phyloP scores from a whole-genome alignment of 768 basidiomycete genomes.

The Lanmaoa rubissima region DNA sequence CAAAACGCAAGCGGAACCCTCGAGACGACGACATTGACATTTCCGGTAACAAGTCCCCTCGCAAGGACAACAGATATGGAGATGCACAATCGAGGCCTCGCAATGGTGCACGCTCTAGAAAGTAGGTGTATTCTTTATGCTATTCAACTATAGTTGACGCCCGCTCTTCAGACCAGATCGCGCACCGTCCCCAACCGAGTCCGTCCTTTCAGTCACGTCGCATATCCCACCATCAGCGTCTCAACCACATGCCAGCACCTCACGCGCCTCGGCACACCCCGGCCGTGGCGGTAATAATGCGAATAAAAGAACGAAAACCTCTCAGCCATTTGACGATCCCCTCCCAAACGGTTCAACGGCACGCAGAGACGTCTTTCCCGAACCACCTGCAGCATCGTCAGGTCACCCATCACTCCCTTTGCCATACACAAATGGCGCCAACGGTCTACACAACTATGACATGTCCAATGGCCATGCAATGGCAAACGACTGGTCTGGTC shows the following conservation, averaged over 20 bases:
- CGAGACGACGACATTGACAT: slow-evolving; percentile 67
- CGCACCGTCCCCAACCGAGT: slow-evolving; percentile 69
- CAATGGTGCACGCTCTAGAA: slow-evolving; percentile 55
- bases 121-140: slow-evolving; percentile 40
- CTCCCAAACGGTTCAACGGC: slow-evolving; percentile 38
- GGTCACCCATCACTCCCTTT: slow-evolving; percentile 55
- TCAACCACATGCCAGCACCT: slow-evolving; percentile 27
- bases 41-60: slow-evolving; percentile 52
- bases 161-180: slow-evolving; percentile 52
- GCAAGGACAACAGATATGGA: slow-evolving; percentile 50
- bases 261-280: slow-evolving; percentile 30
- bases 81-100: slow-evolving; percentile 50
- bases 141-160: neutral
- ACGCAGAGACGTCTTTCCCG: slow-evolving; percentile 44
- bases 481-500: slow-evolving; percentile 47
- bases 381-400: slow-evolving; percentile 48
- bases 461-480: slow-evolving; percentile 36
- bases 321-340: slow-evolving; percentile 41
- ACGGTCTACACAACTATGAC: slow-evolving; percentile 42
- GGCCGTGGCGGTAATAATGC: slow-evolving; percentile 32
- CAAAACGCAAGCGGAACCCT: slow-evolving; percentile 57
- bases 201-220: slow-evolving; percentile 67
- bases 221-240: slow-evolving; percentile 46
- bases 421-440: slow-evolving; percentile 37
- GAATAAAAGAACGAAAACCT: slow-evolving; percentile 44